phyloP scores from a whole-genome alignment of 352 stramenopile species.

The Phytopythium montanum region DNA sequence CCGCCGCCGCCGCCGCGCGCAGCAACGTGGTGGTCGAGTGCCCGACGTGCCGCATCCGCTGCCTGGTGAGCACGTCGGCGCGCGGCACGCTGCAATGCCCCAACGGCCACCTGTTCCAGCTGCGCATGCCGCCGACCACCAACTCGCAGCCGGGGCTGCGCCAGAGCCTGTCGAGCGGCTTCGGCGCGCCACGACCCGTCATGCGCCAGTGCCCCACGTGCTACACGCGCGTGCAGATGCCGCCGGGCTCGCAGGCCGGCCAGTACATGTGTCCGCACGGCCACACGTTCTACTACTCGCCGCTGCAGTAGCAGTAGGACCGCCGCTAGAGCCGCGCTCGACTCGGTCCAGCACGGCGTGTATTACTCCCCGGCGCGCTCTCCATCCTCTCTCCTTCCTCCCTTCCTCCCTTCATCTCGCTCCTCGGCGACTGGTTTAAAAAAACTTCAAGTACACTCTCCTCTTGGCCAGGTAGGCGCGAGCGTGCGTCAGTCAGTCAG shows the following conservation, averaged over 20 bases:
- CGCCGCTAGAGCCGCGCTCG: not conserved
- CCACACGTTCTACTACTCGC: conserved; percentile 85
- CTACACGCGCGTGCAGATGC: conserved; percentile 87
- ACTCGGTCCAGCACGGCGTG: too few relatives aligned
- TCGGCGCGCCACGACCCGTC: conserved; percentile 36
- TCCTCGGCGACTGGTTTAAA: not conserved
- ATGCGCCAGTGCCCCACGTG: conserved; percentile 87
- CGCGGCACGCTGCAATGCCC: conserved; percentile 70
- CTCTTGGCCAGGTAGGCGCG: too few relatives aligned
- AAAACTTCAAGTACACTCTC: not conserved
- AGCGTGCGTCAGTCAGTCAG: not conserved
- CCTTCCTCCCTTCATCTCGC: not conserved
- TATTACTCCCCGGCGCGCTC: too few relatives aligned
- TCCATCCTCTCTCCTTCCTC: conserved; percentile 7
- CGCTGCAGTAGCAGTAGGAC: conserved; percentile 35
- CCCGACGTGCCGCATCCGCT: conserved; percentile 70
- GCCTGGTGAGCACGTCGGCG: conserved; percentile 66
- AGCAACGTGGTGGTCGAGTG: conserved; percentile 79
- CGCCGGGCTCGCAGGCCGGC: conserved; percentile 70
- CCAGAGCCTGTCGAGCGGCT: conserved; percentile 27
- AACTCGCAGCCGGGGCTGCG: conserved; percentile 36
- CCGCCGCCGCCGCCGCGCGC: conserved; percentile 39
- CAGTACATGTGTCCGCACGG: conserved; percentile 89
- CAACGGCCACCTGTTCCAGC: conserved; percentile 72
- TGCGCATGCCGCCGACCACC: conserved; percentile 51